Percentiles rank a stretch among this genome's conserved stretches.
These are phyloP conservation scores for Pyracantha coccinea DNA, from an alignment of 331 rosid genomes.

Conservation along the genomic window DNA sequence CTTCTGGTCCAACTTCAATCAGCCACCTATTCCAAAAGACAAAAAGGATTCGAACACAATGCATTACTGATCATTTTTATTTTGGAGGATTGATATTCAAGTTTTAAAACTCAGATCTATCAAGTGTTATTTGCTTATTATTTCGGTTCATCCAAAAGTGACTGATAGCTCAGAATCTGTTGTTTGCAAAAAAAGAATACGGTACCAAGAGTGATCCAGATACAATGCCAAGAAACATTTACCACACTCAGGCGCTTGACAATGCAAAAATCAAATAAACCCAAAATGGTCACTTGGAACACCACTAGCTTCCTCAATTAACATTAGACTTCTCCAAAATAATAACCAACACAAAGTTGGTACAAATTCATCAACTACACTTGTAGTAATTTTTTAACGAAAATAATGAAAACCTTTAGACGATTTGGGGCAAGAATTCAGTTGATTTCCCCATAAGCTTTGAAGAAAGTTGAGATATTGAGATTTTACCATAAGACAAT, in stretches of 20 bases:
- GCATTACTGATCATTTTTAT: background rate
- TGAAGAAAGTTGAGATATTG: background rate
- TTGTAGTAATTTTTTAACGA: background rate
- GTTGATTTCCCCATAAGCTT: background rate
- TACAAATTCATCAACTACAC: background rate
- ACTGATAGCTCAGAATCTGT: background rate
- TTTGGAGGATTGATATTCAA: background rate
- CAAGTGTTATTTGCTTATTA: background rate
- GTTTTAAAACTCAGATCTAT: background rate
- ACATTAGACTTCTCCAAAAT: conserved; percentile 63
- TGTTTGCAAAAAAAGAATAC: too few relatives aligned
- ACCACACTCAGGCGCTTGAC: background rate
- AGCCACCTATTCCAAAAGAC: background rate
- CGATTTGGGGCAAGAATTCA: too few relatives aligned
- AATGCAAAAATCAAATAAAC: background rate
- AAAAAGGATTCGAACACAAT: background rate
- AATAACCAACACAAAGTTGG: conserved; percentile 17
- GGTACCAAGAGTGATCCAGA: background rate
- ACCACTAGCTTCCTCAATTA: conserved; percentile 23
- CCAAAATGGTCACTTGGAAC: background rate
- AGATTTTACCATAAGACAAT: background rate
- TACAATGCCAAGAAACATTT: background rate
- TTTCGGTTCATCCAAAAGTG: background rate
- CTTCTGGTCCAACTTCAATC: background rate
- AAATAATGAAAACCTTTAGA: too few relatives aligned